These are phyloP conservation scores for Candida dubliniensis DNA, from an alignment of 1,139 yeast genomes.

Conservation along the genomic window DNA sequence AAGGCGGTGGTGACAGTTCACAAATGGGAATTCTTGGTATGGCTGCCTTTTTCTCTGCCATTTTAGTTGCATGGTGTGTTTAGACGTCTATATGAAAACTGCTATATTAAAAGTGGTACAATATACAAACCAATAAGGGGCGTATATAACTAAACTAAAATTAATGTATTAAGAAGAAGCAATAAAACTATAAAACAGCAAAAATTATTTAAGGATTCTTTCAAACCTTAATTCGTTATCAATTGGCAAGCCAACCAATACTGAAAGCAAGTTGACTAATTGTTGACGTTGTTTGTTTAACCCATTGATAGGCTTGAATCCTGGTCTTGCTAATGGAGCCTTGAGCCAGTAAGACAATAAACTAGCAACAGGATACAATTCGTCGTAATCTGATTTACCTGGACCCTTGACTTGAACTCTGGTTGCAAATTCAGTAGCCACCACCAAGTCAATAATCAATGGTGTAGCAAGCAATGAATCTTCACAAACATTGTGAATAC, in stretches of 20 bases:
- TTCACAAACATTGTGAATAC: slow-evolving; percentile 94
- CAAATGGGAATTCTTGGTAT: no score
- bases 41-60: no score
- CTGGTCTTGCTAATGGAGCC: slow-evolving; percentile 92
- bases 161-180: not conserved
- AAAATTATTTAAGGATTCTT: not conserved
- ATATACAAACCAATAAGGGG: no score
- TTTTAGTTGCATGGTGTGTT: no score
- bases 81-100: no score
- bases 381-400: slow-evolving; percentile 49
- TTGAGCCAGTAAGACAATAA: slow-evolving; percentile 94
- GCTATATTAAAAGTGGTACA: no score
- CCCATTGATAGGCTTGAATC: slow-evolving; percentile 88
- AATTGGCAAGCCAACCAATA: slow-evolving; percentile 3
- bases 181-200: not conserved
- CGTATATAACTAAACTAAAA: not conserved
- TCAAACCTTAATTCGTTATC: slow-evolving; percentile 1
- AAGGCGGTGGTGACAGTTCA: no score
- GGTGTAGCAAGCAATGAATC: slow-evolving; percentile 95
- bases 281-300: slow-evolving; percentile 85
- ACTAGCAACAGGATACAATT: slow-evolving; percentile 81
- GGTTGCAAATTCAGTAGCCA: slow-evolving; percentile 85
- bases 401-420: slow-evolving; percentile 76
- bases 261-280: slow-evolving; percentile 1
- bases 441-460: slow-evolving; percentile 84